phyloP scores from a whole-genome alignment of 2,329 filamentous ascomycete species.

The Sclerotinia spermophila region DNA sequence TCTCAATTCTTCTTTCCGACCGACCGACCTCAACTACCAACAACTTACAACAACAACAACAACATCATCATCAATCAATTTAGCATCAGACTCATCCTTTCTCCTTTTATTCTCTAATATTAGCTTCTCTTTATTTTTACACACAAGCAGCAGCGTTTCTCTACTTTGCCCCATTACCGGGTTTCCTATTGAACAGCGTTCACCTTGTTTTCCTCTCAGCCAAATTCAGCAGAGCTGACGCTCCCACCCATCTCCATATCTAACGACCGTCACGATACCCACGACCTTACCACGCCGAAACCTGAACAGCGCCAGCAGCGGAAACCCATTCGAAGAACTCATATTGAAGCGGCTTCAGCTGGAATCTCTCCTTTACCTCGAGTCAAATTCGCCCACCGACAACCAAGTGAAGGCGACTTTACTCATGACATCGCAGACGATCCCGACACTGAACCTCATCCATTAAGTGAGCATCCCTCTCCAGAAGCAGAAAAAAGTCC shows the following conservation, averaged over 20 bases:
- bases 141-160: background rate
- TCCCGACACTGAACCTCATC: constrained; percentile 29
- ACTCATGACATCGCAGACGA: constrained; percentile 34
- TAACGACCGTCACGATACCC: constrained; percentile 39
- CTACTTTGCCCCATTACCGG: constrained; percentile 19
- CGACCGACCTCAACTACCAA: background rate
- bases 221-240: constrained; percentile 35
- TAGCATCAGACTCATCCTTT: constrained; percentile 13
- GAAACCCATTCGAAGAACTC: constrained; percentile 31
- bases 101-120: background rate
- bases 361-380: constrained; percentile 35
- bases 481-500: background rate
- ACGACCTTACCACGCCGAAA: constrained; percentile 36
- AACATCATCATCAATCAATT: constrained; percentile 10
- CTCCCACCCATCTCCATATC: constrained; percentile 26
- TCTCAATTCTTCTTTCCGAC: background rate
- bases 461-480: constrained; percentile 20
- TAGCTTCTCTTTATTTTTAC: background rate
- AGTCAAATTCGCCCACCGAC: constrained; percentile 28
- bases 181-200: constrained; percentile 23
- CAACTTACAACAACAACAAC: constrained; percentile 1
- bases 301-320: constrained; percentile 36
- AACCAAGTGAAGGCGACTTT: constrained; percentile 23
- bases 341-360: constrained; percentile 36
- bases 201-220: constrained; percentile 33